Percentiles rank a stretch among this genome's conserved stretches.
These are phyloP conservation scores for Fusarium sp. DNA, from an alignment of 2,329 filamentous ascomycete genomes.

Conservation along the genomic window DNA sequence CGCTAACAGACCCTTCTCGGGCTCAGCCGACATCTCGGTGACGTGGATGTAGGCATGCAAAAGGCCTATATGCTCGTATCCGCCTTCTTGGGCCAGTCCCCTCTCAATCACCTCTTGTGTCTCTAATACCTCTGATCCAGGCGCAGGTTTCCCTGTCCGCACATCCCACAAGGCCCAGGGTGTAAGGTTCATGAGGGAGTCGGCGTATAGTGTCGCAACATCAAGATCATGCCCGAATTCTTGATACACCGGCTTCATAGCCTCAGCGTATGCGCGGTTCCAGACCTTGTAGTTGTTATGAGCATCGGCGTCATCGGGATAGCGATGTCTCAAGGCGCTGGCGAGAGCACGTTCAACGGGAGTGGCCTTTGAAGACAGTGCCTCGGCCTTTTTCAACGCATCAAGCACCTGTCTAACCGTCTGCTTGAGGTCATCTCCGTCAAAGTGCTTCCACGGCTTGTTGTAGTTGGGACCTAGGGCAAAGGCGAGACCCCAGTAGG, in stretches of 20 bases:
- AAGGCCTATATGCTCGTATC: slow-evolving; percentile 71
- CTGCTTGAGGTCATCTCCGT: slow-evolving; percentile 33
- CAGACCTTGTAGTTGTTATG: slow-evolving; percentile 54
- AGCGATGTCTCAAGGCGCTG: slow-evolving; percentile 69
- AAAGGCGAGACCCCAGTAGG: slow-evolving; percentile 75
- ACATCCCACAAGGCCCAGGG: slow-evolving; percentile 56
- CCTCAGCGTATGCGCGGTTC: slow-evolving; percentile 43
- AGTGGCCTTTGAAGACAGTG: slow-evolving; percentile 21
- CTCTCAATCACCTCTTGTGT: slow-evolving; percentile 49
- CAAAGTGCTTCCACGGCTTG: slow-evolving; percentile 69
- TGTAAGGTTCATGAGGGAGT: slow-evolving; percentile 56
- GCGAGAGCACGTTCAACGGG: slow-evolving; percentile 70
- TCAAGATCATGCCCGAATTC: slow-evolving; percentile 50
- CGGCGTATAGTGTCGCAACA: slow-evolving; percentile 44
- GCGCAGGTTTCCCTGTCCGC: slow-evolving; percentile 45
- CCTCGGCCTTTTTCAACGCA: slow-evolving; percentile 25
- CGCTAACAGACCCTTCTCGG: slow-evolving; percentile 68
- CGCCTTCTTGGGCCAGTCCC: slow-evolving; percentile 58
- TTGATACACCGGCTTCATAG: slow-evolving; percentile 48
- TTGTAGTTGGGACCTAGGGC: slow-evolving; percentile 77
- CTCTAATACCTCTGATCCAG: slow-evolving; percentile 47
- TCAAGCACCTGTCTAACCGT: slow-evolving; percentile 25
- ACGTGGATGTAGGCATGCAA: slow-evolving; percentile 82
- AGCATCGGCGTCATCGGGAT: slow-evolving; percentile 59
- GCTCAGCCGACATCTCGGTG: slow-evolving; percentile 76